A percentile compares a stretch with the other conserved stretches of the same genome.
Conservation (phyloP, 108 stramenopile genomes). For the Nannochloropsis oceanica region DNA sequence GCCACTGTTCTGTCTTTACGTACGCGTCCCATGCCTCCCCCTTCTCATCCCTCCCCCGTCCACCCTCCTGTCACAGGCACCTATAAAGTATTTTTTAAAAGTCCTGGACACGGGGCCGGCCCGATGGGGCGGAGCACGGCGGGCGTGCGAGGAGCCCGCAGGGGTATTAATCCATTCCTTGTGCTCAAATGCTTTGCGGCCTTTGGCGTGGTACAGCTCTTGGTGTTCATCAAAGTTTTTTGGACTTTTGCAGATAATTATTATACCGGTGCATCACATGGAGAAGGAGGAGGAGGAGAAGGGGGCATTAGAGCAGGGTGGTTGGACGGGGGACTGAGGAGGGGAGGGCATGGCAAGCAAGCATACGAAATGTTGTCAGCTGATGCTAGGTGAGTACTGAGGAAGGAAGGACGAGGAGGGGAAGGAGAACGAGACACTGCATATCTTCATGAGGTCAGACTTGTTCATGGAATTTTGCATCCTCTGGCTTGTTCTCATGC, state of each 20-base stretch:
- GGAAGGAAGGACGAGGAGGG: not conserved
- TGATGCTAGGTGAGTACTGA: not conserved
- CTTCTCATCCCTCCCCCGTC: not conserved
- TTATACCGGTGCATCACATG: not conserved
- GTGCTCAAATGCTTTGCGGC: not conserved
- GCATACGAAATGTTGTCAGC: not conserved
- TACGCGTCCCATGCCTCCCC: not conserved
- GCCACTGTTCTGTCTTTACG: not conserved
- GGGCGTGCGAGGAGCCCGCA: not conserved
- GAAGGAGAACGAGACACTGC: not conserved
- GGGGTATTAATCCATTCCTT: not conserved
- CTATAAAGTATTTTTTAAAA: not conserved
- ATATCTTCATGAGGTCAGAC: not conserved
- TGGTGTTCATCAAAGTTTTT: not conserved
- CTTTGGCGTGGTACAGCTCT: not conserved
- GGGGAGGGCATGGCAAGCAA: not conserved
- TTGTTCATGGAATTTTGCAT: not conserved
- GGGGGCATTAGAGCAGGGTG: not conserved
- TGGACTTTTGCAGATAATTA: not conserved
- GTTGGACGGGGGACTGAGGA: not conserved
- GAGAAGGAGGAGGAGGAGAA: not conserved
- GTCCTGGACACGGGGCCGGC: not conserved
- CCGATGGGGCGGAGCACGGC: not conserved
- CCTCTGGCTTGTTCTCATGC: not conserved
- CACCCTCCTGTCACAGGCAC: not conserved